Evolutionary conservation across 192 early-diverging fungal species (phyloP), one percentile per base, ranked within the genome.

Genomic region (Coemansia sp.): DNA sequence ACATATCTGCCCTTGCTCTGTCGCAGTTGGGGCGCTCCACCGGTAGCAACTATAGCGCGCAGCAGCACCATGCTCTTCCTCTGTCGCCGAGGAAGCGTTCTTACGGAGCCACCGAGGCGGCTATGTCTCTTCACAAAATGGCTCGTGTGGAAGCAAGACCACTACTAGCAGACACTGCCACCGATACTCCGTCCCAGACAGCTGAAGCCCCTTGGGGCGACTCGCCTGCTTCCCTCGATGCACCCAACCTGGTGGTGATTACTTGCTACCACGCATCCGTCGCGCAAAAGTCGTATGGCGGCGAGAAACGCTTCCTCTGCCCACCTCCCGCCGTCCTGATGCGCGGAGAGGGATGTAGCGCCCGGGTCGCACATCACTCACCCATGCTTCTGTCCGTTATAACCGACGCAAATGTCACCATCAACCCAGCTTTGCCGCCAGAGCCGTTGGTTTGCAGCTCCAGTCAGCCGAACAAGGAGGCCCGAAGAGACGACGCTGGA

Each of bases 201-300:
- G 53, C 53, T 22, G 16, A 60, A 22, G 65, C 44, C 52, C 56
- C 65, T 20, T 64, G 30, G 34, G 3, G 56, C 15, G 16, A 27
- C 32, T 18, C 56, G 29, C 13, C 56, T 3, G 56, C 29, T 35
- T 37, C 60, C 38, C 18, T 7, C 15, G 18, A 13, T 29, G 44
- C 59, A 9, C 32, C 66, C 0, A 83, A 83, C 72, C 67, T 74
- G 78, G 87, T 88, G 6, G 93, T 93, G n/a, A 88, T 97, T 35
- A 85, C 91, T 18, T 90, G 93, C 71, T 84, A 89, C 52, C 92
- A 94, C 59, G 89, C 93, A 7, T 71, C 88, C 0, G 94, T 94
- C 8, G 94, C 91, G 5, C 95, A 97, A 83, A 97, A 97, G 82
- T 94, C 93, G 11, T 97, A 97, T 84, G 95, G 94, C 12, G 86